Conservation (phyloP, 768 basidiomycete genomes). For the Agaricus subrufescens region DNA sequence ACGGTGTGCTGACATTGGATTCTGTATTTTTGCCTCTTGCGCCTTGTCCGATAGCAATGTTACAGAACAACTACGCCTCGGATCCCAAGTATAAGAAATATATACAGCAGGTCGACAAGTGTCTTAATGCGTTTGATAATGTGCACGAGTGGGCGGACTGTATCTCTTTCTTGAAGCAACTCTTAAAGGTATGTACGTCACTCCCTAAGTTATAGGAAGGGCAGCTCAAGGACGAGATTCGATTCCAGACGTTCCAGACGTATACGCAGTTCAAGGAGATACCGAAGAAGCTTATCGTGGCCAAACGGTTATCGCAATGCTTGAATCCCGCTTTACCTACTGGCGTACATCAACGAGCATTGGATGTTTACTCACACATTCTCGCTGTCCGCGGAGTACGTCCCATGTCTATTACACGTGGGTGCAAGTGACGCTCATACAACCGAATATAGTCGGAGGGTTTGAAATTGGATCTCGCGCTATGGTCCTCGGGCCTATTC, state of each 20-base stretch:
- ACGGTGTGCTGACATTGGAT: not conserved
- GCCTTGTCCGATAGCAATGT: slow-evolving; percentile 30
- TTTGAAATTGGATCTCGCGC: slow-evolving; percentile 73
- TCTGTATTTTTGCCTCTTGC: slow-evolving; percentile 1
- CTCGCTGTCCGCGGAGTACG: slow-evolving; percentile 86
- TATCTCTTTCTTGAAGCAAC: slow-evolving; percentile 91
- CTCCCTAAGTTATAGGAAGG: not conserved
- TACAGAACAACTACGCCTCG: slow-evolving; percentile 54
- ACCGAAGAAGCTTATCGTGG: slow-evolving; percentile 88
- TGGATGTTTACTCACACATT: slow-evolving; percentile 94
- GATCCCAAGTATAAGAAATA: slow-evolving; percentile 97
- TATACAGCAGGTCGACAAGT: slow-evolving; percentile 86
- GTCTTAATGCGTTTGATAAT: slow-evolving; percentile 87
- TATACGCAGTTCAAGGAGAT: slow-evolving; percentile 96
- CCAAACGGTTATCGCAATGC: slow-evolving; percentile 94
- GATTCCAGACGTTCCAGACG: slow-evolving; percentile 78
- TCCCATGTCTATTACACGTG: slow-evolving; percentile 5
- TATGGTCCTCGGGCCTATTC: slow-evolving; percentile 96
- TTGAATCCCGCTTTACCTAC: slow-evolving; percentile 96
- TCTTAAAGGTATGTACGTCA: slow-evolving; percentile 68
- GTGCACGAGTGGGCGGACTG: slow-evolving; percentile 99
- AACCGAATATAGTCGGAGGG: slow-evolving; percentile 70
- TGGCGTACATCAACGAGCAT: slow-evolving; percentile 93
- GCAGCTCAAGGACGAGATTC: not conserved
- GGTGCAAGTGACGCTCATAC: not conserved